A percentile compares a stretch with the other conserved stretches of the same genome.
These are phyloP conservation scores for Chrysopogon serrulatus DNA, from an alignment of 176 grass and related monocot species.

Conservation along the genomic window DNA sequence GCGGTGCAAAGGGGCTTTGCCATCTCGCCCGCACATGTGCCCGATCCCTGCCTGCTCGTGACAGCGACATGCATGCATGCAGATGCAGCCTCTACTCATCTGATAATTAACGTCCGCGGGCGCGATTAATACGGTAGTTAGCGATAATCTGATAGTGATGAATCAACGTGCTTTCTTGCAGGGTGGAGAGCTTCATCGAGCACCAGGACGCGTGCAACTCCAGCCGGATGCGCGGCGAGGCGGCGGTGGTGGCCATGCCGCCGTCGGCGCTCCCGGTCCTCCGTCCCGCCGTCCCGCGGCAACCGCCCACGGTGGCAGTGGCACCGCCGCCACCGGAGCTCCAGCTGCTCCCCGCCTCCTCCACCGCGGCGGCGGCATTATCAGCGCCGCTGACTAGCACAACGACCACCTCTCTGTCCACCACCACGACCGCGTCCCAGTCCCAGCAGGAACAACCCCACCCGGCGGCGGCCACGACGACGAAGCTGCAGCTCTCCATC, in stretches of 20 bases:
- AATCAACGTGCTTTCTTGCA: neutral
- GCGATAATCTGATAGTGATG: neutral
- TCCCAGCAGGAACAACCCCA: constrained; percentile 14
- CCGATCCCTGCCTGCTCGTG: neutral
- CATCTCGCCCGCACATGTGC: neutral
- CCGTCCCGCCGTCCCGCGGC: neutral
- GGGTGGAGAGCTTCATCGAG: constrained; percentile 98
- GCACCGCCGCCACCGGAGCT: constrained; percentile 40
- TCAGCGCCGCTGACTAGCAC: neutral
- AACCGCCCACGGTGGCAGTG: neutral
- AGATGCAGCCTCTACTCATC: neutral
- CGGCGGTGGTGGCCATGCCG: neutral
- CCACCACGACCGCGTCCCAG: neutral
- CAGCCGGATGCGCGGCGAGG: constrained; percentile 44
- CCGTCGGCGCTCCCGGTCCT: constrained; percentile 23
- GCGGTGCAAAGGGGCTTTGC: neutral
- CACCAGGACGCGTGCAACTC: constrained; percentile 95
- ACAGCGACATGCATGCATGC: neutral
- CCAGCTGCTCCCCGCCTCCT: constrained; percentile 57
- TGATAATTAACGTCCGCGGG: neutral
- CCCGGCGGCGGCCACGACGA: constrained; percentile 37
- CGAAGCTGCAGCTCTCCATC: constrained; percentile 71
- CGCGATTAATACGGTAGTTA: neutral
- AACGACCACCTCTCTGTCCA: neutral
- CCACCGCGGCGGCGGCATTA: neutral